phyloP scores from a whole-genome alignment of 139 green algal genomes.

The Pseudopediastrum boryanum region DNA sequence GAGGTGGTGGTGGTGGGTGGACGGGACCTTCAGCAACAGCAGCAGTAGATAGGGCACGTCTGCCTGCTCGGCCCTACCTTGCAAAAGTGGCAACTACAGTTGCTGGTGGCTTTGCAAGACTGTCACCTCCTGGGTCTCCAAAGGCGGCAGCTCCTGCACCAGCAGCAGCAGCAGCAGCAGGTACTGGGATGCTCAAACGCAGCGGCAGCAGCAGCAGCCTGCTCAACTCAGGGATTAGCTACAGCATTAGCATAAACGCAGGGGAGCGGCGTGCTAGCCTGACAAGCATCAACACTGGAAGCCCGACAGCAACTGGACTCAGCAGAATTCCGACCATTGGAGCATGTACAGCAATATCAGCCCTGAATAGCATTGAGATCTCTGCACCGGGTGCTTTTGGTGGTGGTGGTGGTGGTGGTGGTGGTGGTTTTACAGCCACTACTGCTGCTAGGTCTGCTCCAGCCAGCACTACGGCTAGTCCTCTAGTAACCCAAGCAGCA shows the following conservation, averaged over 20 bases:
- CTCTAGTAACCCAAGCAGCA: neutral
- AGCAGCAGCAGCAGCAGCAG: neutral
- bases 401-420: too few relatives aligned
- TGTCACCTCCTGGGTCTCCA: neutral
- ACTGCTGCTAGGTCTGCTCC: neutral
- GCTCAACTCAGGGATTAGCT: neutral
- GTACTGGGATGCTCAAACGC: neutral
- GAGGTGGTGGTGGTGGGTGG: neutral
- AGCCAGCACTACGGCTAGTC: neutral
- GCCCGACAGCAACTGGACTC: neutral
- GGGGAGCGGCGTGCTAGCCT: neutral
- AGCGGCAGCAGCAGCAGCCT: neutral
- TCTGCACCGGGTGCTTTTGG: neutral
- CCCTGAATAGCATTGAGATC: neutral
- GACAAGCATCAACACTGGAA: neutral
- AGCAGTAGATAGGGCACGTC: neutral
- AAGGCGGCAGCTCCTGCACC: neutral
- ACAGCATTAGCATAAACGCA: neutral
- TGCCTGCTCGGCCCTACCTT: too few relatives aligned
- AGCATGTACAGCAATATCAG: conserved; percentile 9
- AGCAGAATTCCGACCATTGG: neutral
- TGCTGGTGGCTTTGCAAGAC: neutral
- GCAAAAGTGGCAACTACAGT: too few relatives aligned
- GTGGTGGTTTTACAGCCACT: neutral
- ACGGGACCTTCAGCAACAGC: neutral